Evolutionary conservation across 306 rosid species (phyloP), one percentile per base, ranked within the genome.

Genomic region (Dryas octopetala): DNA sequence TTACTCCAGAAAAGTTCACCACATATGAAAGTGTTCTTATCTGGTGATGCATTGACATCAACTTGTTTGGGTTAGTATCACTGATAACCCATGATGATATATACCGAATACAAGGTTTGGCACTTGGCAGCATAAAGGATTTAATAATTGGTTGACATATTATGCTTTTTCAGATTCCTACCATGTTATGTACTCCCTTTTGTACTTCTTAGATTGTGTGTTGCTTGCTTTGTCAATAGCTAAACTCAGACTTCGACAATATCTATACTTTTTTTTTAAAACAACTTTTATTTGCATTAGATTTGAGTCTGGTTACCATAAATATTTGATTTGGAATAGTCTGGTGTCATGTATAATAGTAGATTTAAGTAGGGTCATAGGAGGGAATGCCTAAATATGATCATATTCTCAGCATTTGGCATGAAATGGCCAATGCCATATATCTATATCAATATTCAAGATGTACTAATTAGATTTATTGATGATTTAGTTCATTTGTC

Each of bases 351-450:
- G 46, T 3, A 12, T 61, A 32, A 13, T 9, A 46, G 49, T 8
- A 2, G 0, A 46, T 5, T 46, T 8, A 8, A 8, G 49, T 46
- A 8, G 8, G 9, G 49, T 46, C 49, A 5, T 46, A 46, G 6
- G 0, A 46, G 49, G 49, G 9, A 46, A 46, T 46, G 1, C 9
- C 9, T 46, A 0, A 46, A 8, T 46, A 46, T 5, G 49, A 8
- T 46, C 9, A 32, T 46, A 8, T 1, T 46, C 0, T 46, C 46
- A 61, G 66, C 45, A 6, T 67, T 32, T 62, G 46, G 47, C 23
- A 62, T 38, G 57, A 32, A 62, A 62, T 32, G 44, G 19, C 26
- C 60, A 71, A 28, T 71, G 15, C 6, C 67, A 61, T 73, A 12
- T 62, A 38, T 52, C 14, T 68, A 3, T 13, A 11, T 59, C 41